phyloP scores from a whole-genome alignment of 768 basidiomycete genomes.

The Mycena haematopus region DNA sequence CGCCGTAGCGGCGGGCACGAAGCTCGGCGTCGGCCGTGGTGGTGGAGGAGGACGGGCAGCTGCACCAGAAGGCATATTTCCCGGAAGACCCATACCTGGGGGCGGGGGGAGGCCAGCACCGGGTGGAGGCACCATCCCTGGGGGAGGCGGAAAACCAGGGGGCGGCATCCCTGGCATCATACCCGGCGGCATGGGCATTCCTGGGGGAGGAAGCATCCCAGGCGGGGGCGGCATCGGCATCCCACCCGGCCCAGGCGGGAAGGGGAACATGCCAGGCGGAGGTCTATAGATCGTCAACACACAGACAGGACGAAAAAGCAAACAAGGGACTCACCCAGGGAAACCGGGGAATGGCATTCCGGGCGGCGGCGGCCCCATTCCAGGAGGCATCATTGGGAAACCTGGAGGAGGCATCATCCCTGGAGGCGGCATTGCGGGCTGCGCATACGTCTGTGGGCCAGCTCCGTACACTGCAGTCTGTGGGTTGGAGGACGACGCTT shows the following conservation, averaged over 20 bases:
- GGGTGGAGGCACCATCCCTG: conserved; percentile 39
- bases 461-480: conserved; percentile 69
- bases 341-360: conserved; percentile 33
- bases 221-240: conserved; percentile 41
- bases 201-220: conserved; percentile 52
- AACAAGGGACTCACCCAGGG: conserved; percentile 17
- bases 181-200: conserved; percentile 48
- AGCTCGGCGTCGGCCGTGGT: conserved; percentile 30
- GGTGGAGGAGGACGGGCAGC: conserved; percentile 38
- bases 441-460: conserved; percentile 73
- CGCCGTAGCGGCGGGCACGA: conserved; percentile 31
- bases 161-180: conserved; percentile 39
- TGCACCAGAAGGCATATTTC: conserved; percentile 17
- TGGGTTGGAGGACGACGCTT: conserved; percentile 45
- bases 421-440: conserved; percentile 48
- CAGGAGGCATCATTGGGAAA: conserved; percentile 34
- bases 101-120: conserved; percentile 31
- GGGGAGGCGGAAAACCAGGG: conserved; percentile 43
- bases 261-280: conserved; percentile 46
- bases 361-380: conserved; percentile 36
- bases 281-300: neutral
- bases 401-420: conserved; percentile 30
- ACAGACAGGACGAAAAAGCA: neutral
- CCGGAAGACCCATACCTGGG: conserved; percentile 14
- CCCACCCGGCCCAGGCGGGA: conserved; percentile 60